Percentiles rank a stretch among this genome's conserved stretches.
Evolutionary conservation across 768 basidiomycete species (phyloP).

Genomic region (Pleurotus platypus): DNA sequence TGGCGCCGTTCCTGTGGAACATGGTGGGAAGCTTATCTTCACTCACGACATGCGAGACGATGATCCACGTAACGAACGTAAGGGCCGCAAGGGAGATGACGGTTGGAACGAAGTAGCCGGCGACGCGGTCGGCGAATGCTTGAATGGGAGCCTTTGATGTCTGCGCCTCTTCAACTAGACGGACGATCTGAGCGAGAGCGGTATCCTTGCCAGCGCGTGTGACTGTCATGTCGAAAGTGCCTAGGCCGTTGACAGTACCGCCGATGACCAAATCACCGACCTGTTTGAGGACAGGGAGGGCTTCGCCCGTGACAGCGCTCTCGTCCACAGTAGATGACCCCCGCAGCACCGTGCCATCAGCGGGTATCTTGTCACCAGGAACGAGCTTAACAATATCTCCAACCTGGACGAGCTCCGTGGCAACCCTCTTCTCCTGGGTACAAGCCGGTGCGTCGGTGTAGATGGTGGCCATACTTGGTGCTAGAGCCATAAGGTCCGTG

Average conservation of each 20-base stretch:
- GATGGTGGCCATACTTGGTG: slow-evolving; percentile 94
- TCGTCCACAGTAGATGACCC: slow-evolving; percentile 92
- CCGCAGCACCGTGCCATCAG: slow-evolving; percentile 86
- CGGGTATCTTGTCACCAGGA: slow-evolving; percentile 94
- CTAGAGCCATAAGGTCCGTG: slow-evolving; percentile 92
- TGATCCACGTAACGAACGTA: slow-evolving; percentile 84
- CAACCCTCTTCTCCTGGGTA: slow-evolving; percentile 83
- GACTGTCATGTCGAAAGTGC: slow-evolving; percentile 96
- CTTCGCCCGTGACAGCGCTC: slow-evolving; percentile 95
- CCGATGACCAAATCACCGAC: slow-evolving; percentile 87
- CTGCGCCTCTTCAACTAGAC: slow-evolving; percentile 96
- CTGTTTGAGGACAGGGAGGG: slow-evolving; percentile 82
- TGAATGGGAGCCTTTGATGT: slow-evolving; percentile 98
- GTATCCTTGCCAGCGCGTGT: slow-evolving; percentile 96
- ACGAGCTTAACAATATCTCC: slow-evolving; percentile 92
- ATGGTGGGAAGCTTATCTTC: slow-evolving; percentile 69
- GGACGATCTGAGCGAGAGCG: slow-evolving; percentile 93
- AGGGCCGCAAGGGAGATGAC: slow-evolving; percentile 79
- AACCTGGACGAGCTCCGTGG: slow-evolving; percentile 93
- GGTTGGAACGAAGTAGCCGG: slow-evolving; percentile 91
- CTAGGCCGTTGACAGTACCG: slow-evolving; percentile 94
- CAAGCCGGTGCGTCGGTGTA: slow-evolving; percentile 84
- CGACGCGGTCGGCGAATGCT: slow-evolving; percentile 91
- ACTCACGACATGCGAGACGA: slow-evolving; percentile 56
- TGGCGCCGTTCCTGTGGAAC: slow-evolving; percentile 82